These are phyloP conservation scores for Halteria grandinella DNA, from an alignment of 73 alveolate species.

Conservation along the genomic window DNA sequence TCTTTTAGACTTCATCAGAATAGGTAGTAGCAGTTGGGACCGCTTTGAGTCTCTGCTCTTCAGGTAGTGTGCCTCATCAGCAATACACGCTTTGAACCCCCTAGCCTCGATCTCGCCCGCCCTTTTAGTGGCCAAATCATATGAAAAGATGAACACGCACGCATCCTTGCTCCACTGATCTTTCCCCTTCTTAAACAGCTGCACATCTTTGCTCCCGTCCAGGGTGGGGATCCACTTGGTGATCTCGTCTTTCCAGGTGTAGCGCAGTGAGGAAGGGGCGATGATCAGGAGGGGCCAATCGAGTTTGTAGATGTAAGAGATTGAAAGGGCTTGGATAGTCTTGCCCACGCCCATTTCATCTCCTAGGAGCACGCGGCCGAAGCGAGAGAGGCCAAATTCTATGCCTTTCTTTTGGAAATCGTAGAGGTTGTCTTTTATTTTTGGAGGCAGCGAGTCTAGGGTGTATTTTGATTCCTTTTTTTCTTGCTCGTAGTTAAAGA, in stretches of 20 bases:
- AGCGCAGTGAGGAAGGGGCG: slow-evolving; percentile 90
- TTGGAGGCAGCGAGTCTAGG: neutral
- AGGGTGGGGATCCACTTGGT: slow-evolving; percentile 79
- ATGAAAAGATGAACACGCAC: slow-evolving; percentile 81
- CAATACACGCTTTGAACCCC: slow-evolving; percentile 76
- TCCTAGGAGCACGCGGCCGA: slow-evolving; percentile 90
- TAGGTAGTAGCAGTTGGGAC: slow-evolving; percentile 83
- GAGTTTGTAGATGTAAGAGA: slow-evolving; percentile 76
- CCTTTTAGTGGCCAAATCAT: slow-evolving; percentile 78
- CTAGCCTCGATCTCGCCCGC: slow-evolving; percentile 58
- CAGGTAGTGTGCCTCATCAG: slow-evolving; percentile 96
- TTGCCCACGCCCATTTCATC: slow-evolving; percentile 98
- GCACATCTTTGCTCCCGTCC: slow-evolving; percentile 58
- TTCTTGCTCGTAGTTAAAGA: neutral
- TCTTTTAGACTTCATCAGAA: slow-evolving; percentile 76
- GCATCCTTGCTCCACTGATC: slow-evolving; percentile 68
- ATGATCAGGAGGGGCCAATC: slow-evolving; percentile 96
- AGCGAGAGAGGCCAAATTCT: slow-evolving; percentile 79
- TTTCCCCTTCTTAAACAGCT: slow-evolving; percentile 72
- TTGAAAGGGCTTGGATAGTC: slow-evolving; percentile 90
- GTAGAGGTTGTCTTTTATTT: slow-evolving; percentile 43
- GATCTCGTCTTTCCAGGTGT: slow-evolving; percentile 89
- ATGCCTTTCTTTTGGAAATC: slow-evolving; percentile 87
- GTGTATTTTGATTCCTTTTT: too few species aligned
- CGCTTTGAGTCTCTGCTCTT: slow-evolving; percentile 82